Conservation (phyloP, 495 filamentous ascomycete genomes). For the Annulohypoxylon maeteangense region DNA sequence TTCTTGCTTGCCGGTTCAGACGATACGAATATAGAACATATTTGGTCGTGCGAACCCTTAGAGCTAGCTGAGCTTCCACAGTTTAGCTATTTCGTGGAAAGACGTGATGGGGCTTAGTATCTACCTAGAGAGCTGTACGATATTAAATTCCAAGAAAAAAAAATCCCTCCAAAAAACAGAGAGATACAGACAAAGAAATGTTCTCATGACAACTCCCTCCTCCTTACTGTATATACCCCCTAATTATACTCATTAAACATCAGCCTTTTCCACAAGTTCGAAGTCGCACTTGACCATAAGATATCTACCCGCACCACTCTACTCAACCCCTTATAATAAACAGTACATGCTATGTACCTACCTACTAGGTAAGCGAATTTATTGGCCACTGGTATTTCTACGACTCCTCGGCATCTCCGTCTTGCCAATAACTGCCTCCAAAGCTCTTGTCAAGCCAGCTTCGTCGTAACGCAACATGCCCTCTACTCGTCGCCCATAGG, state of each 20-base stretch:
- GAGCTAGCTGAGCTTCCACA: slow-evolving; percentile 13
- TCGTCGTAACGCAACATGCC: slow-evolving; percentile 79
- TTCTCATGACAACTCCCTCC: slow-evolving; percentile 18
- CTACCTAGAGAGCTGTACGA: slow-evolving; percentile 42
- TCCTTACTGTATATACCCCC: not conserved
- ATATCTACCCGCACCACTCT: too few species aligned
- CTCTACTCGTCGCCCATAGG: slow-evolving; percentile 75
- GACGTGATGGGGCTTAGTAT: slow-evolving; percentile 22
- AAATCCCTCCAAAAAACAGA: not conserved
- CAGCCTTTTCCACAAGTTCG: not conserved
- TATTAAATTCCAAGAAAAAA: slow-evolving; percentile 29
- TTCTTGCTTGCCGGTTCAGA: slow-evolving; percentile 4
- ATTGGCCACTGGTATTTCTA: slow-evolving; percentile 69
- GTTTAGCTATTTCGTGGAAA: slow-evolving; percentile 21
- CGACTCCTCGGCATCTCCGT: slow-evolving; percentile 70
- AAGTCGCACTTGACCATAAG: too few species aligned
- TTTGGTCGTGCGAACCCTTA: not conserved
- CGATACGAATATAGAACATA: slow-evolving; percentile 9
- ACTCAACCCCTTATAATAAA: too few species aligned
- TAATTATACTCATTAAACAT: not conserved
- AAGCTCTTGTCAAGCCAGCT: slow-evolving; percentile 74
- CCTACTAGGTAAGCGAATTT: slow-evolving; percentile 7
- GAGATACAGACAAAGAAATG: slow-evolving; percentile 18
- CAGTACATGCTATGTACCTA: not conserved
- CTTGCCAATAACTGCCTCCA: slow-evolving; percentile 81